Evolutionary conservation across 106 monocot genomes (phyloP).

Genomic region (Alisma plantagoaquatica): DNA sequence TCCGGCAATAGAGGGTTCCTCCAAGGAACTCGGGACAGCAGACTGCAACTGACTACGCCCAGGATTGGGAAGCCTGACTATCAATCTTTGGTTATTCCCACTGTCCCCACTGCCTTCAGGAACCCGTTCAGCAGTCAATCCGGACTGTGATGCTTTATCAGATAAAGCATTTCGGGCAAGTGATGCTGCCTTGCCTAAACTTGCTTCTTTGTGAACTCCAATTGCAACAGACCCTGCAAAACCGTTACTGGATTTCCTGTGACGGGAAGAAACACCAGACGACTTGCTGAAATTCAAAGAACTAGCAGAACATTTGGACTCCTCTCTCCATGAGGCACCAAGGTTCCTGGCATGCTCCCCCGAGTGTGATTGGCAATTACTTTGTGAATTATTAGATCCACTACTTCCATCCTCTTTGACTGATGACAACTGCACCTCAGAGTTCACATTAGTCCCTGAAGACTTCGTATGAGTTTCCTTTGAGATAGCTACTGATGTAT

Average conservation of each 20-base stretch:
- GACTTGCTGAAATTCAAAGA: slow-evolving; percentile 43
- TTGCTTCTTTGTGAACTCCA: slow-evolving; percentile 40
- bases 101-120: slow-evolving; percentile 33
- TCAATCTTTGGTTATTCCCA: slow-evolving; percentile 59
- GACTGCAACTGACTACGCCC: slow-evolving; percentile 37
- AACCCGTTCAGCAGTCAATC: slow-evolving; percentile 32
- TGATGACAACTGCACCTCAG: slow-evolving; percentile 31
- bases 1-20: slow-evolving; percentile 32
- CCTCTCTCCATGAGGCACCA: slow-evolving; percentile 59
- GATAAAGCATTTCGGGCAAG: slow-evolving; percentile 6
- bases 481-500: slow-evolving; percentile 4
- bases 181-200: slow-evolving; percentile 30
- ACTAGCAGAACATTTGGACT: slow-evolving; percentile 58
- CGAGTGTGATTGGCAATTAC: slow-evolving; percentile 75
- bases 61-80: slow-evolving; percentile 80
- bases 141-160: slow-evolving; percentile 45
- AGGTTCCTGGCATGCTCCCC: slow-evolving; percentile 45
- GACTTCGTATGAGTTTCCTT: slow-evolving; percentile 42
- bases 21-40: slow-evolving; percentile 37
- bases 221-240: slow-evolving; percentile 16
- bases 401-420: slow-evolving; percentile 85
- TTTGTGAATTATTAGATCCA: slow-evolving; percentile 74
- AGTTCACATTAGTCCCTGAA: slow-evolving; percentile 20
- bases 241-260: slow-evolving; percentile 67
- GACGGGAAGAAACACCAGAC: slow-evolving; percentile 43